Evolutionary conservation across 192 early-diverging fungal species (phyloP).

Genomic region (Lunasporangiospora selenospora): DNA sequence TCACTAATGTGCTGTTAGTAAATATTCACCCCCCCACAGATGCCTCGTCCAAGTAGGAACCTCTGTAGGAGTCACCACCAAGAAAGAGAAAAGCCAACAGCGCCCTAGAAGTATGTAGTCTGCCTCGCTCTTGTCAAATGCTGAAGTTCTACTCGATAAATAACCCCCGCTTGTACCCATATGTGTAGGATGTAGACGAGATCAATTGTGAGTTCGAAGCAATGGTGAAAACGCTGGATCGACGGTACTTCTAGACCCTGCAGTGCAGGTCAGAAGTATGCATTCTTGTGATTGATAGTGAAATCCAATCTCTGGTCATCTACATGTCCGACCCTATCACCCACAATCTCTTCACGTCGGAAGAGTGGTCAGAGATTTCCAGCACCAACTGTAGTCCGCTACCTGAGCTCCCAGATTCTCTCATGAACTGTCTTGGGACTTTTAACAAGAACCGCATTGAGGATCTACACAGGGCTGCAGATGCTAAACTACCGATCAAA

Average conservation of each 20-base stretch:
- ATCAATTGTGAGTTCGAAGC: conserved; percentile 7
- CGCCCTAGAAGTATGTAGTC: not conserved
- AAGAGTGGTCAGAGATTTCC: conserved; percentile 6
- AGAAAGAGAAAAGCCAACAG: not conserved
- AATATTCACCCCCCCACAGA: no score
- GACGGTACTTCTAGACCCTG: conserved; percentile 4
- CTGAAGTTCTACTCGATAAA: not conserved
- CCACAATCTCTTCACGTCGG: not conserved
- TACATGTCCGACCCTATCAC: conserved; percentile 1
- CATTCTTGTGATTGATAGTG: conserved; percentile 5
- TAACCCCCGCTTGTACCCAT: not conserved
- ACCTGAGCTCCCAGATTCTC: not conserved
- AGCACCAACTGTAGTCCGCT: conserved; percentile 1
- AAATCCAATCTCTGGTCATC: conserved; percentile 9
- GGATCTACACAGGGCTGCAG: not conserved
- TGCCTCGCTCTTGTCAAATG: not conserved
- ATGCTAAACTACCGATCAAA: conserved; percentile 2
- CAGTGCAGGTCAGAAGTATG: conserved; percentile 4
- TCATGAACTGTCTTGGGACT: conserved; percentile 1
- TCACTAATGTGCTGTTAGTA: no score
- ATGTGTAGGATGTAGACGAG: conserved; percentile 4
- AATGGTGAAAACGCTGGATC: conserved; percentile 4
- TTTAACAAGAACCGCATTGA: conserved; percentile 5
- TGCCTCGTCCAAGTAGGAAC: not conserved
- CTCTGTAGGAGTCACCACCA: not conserved